Conservation (phyloP, 257 asterid genomes). For the Primulina tabacum region DNA sequence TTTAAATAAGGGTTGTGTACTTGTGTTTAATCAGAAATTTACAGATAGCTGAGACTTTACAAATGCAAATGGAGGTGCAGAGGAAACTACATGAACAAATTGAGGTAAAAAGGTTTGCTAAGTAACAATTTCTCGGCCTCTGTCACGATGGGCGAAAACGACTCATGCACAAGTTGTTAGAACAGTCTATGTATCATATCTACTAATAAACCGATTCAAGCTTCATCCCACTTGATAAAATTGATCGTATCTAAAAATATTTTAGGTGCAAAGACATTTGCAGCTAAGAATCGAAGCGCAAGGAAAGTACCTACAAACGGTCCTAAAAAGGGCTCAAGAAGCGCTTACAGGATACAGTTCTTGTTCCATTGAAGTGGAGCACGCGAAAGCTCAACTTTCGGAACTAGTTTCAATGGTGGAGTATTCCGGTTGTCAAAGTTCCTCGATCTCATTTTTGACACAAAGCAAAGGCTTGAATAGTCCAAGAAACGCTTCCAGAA, state of each 20-base stretch:
- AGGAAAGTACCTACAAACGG: conserved; percentile 87
- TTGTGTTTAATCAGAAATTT: conserved; percentile 35
- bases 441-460: conserved; percentile 60
- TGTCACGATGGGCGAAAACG: no score
- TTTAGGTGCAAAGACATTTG: conserved; percentile 80
- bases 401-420: conserved; percentile 70
- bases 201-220: no score
- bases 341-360: conserved; percentile 65
- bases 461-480: conserved; percentile 51
- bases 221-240: not conserved
- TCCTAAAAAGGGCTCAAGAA: conserved; percentile 73
- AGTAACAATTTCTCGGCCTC: not conserved
- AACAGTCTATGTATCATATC: not conserved
- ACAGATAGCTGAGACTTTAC: conserved; percentile 60
- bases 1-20: conserved; percentile 11
- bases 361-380: conserved; percentile 55
- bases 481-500: conserved; percentile 18
- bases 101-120: conserved; percentile 46
- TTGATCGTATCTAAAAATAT: not conserved
- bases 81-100: conserved; percentile 83
- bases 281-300: conserved; percentile 91
- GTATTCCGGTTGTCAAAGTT: conserved; percentile 49
- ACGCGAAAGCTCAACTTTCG: conserved; percentile 69
- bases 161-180: not conserved
- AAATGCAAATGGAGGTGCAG: conserved; percentile 92